Evolutionary conservation across 2,329 filamentous ascomycete species (phyloP).

Genomic region (Hirsutella minnesotensis): DNA sequence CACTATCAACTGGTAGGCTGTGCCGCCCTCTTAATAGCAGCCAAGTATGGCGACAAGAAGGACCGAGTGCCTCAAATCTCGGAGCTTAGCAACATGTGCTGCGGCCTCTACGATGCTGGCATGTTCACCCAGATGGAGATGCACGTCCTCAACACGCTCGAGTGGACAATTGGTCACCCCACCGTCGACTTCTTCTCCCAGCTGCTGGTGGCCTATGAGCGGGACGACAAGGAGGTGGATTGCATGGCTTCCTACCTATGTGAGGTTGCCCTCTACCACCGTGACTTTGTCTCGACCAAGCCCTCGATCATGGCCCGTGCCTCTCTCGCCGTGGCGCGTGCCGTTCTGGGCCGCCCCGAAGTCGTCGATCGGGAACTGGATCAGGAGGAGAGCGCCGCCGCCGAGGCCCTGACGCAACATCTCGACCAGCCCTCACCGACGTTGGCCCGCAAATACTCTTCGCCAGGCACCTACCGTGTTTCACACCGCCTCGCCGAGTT

Average conservation of each 20-base stretch:
- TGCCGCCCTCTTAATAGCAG: conserved; percentile 86
- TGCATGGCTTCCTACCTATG: conserved; percentile 91
- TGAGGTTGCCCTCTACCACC: conserved; percentile 91
- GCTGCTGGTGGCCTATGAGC: conserved; percentile 70
- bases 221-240: conserved; percentile 74
- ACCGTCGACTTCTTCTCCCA: conserved; percentile 92
- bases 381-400: conserved; percentile 55
- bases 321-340: conserved; percentile 74
- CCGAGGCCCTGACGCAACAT: conserved; percentile 47
- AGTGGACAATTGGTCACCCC: conserved; percentile 92
- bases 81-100: conserved; percentile 98
- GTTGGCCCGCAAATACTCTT: conserved; percentile 48
- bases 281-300: conserved; percentile 87
- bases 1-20: conserved; percentile 98
- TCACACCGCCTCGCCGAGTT: conserved; percentile 46
- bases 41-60: conserved; percentile 98
- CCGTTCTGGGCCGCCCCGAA: conserved; percentile 72
- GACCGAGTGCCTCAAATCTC: conserved; percentile 95
- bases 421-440: conserved; percentile 47
- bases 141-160: conserved; percentile 94
- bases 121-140: conserved; percentile 99
- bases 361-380: conserved; percentile 67
- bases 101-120: conserved; percentile 92
- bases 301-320: conserved; percentile 85
- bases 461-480: conserved; percentile 38